Evolutionary conservation across 2,329 filamentous ascomycete species (phyloP), one percentile per base, ranked within the genome.

Genomic region (Coleophoma crateriformis): DNA sequence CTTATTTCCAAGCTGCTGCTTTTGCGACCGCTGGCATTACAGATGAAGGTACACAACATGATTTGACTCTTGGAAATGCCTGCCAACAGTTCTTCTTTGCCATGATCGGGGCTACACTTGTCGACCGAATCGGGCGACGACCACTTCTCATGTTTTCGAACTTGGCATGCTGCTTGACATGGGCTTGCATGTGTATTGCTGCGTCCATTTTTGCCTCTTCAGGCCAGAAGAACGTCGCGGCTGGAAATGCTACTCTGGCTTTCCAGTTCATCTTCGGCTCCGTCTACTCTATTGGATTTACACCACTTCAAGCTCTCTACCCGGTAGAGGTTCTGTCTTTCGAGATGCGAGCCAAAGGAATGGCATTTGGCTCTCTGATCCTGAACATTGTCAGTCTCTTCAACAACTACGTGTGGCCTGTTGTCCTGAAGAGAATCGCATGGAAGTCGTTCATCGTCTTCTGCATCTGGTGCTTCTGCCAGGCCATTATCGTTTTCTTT

Each of bases 101-200:
- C 15, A 67, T 81, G 15, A 56, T 76, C 0, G 81, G 81, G 42
- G 78, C 80, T 4, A 68, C 72, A 13, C 68, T 83, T 45, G 78
- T 78, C 1, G 80, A 83, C 37, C 70, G 71, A 1, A 51, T 82
- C 6, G 78, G 81, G n/a, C 77, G 81, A 35, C 76, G 81, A 3
- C 76, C 77, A n/a, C 67, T 79, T 33, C 67, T 80, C 38, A 61
- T 81, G 46, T 73, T 73, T 51, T 75, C 73, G 19, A 72, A 77
- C 55, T 65, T 71, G 1, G 70, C 69, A 20, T 72, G 75, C 48
- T 73, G 72, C 47, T 54, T 75, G 10, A 67, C 77, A 52, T 78
- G 77, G 70, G 64, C 78, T 15, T 73, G 69, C 48, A 72, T 80
- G 64, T 76, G 74, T 8, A 66, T 75, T 13, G 71, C 61, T 2